These are phyloP conservation scores for Dendrobium officinale DNA, from an alignment of 106 monocot species.

Conservation along the genomic window DNA sequence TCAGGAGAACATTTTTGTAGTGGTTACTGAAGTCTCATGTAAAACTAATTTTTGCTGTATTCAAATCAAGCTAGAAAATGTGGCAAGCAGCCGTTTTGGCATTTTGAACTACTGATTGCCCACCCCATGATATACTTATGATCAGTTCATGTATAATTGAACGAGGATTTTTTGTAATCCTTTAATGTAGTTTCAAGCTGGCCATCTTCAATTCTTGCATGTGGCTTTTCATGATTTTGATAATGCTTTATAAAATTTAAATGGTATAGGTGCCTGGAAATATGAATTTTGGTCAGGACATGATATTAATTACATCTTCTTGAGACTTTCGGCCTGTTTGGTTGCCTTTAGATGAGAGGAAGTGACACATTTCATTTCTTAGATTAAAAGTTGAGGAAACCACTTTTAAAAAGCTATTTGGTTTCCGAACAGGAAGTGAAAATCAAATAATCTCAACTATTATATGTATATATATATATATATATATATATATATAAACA, in stretches of 20 bases:
- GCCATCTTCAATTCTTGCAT: not conserved
- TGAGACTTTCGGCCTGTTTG: not conserved
- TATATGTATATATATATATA: no score
- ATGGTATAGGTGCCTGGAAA: not conserved
- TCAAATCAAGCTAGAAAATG: not conserved
- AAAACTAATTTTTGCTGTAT: not conserved
- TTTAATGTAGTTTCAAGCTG: not conserved
- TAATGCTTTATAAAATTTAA: not conserved
- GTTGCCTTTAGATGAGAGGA: no score
- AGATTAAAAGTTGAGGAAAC: no score
- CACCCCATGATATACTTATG: not conserved
- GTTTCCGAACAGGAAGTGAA: no score
- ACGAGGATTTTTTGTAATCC: not conserved
- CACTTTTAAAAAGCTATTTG: no score
- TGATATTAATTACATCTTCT: not conserved
- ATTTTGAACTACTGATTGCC: not conserved
- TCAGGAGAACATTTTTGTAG: not conserved
- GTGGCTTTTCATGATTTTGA: not conserved
- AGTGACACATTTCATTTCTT: no score
- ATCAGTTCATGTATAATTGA: not conserved
- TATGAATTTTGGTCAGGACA: not conserved
- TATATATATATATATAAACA: no score
- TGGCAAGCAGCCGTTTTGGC: not conserved
- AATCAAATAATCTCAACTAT: no score
- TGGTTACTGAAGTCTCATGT: not conserved